Evolutionary conservation across 2,329 filamentous ascomycete genomes (phyloP).

Genomic region (Neopestalotiopsis rosae): DNA sequence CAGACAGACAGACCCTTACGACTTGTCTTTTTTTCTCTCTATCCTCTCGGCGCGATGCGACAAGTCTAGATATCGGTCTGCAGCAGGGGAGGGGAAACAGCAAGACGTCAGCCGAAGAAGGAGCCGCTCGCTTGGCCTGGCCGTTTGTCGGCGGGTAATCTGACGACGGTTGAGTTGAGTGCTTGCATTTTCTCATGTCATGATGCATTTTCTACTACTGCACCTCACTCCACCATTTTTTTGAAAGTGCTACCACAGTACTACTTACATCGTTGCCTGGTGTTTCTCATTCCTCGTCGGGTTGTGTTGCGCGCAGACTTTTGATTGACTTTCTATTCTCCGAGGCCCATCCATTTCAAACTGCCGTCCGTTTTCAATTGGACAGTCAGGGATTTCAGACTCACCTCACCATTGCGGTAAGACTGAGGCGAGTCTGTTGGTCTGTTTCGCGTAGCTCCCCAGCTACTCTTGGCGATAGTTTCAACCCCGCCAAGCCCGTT

Average conservation of each 20-base stretch:
- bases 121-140: background rate
- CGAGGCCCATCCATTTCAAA: background rate
- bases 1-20: background rate
- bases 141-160: background rate
- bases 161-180: background rate
- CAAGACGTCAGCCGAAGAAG: background rate
- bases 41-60: background rate
- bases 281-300: too few species aligned
- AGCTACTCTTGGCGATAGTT: constrained; percentile 34
- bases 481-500: constrained; percentile 33
- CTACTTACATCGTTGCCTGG: too few species aligned
- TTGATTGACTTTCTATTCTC: background rate
- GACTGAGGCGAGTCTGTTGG: constrained; percentile 27
- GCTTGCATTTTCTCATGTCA: background rate
- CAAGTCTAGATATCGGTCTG: background rate
- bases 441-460: constrained; percentile 30
- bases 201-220: background rate
- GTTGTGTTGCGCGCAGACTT: background rate
- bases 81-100: background rate
- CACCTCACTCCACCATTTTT: background rate
- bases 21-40: background rate
- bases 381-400: background rate
- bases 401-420: constrained; percentile 22
- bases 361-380: constrained; percentile 5
- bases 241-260: background rate